Evolutionary conservation across 2,329 filamentous ascomycete genomes (phyloP).

Genomic region (Diaporthe ampelina): DNA sequence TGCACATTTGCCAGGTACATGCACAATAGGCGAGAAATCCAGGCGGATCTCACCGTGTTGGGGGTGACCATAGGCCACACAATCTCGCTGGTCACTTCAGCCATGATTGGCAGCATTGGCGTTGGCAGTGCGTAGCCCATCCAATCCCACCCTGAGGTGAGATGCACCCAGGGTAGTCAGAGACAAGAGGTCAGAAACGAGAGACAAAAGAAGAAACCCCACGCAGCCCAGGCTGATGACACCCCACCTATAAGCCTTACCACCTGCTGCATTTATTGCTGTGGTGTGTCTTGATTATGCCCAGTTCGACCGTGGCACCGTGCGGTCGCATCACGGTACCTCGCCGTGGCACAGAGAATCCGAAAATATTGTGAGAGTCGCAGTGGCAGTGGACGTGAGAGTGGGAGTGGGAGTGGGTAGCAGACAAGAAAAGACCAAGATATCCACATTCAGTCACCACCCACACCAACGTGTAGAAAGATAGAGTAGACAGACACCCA

Average conservation of each 20-base stretch:
- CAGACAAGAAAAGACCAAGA: not conserved
- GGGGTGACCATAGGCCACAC: not conserved
- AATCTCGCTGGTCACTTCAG: not conserved
- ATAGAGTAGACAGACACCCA: not conserved
- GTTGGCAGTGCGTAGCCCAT: slow-evolving; percentile 3
- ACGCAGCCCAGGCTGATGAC: not conserved
- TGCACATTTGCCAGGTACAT: not conserved
- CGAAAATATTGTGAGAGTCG: not conserved
- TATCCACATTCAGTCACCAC: slow-evolving; percentile 9
- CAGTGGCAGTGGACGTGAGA: not conserved
- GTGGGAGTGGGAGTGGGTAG: not conserved
- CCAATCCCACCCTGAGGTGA: slow-evolving; percentile 15
- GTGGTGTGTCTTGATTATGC: slow-evolving; percentile 1
- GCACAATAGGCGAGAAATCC: not conserved
- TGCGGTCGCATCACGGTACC: not conserved
- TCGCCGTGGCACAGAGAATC: not conserved
- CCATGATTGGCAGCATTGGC: not conserved
- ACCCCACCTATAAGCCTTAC: slow-evolving; percentile 14
- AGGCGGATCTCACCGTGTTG: not conserved
- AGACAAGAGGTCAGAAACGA: not conserved
- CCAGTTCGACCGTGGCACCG: not conserved
- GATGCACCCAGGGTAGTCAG: not conserved
- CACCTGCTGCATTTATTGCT: not conserved
- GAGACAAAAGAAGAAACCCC: slow-evolving; percentile 13
- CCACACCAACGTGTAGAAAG: too few species aligned